Evolutionary conservation across 116 monocot genomes (phyloP), one percentile per base, ranked within the genome.

Genomic region (Phalaenopsis hybrid): DNA sequence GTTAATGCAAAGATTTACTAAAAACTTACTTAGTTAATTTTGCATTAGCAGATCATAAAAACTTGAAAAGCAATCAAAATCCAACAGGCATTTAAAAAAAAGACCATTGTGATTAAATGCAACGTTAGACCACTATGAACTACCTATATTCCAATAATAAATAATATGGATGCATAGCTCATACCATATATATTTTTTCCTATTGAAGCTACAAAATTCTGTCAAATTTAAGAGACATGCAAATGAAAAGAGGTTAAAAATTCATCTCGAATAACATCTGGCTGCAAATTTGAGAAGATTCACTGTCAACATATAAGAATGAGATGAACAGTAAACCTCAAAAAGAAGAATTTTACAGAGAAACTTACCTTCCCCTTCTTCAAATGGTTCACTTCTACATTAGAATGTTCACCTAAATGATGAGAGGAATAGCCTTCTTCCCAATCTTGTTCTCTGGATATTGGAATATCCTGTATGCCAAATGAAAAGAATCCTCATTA

Each of bases 361-460:
- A 16, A 41, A 57, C 73, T 23, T 85, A 92, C 96, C 89, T 94
- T 89, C 69, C 86, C 87, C 78, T 91, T 83, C 45, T 83, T 49
- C 68, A 46, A 67, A 23, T 75, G 61, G 34, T 88, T 88, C 63
- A 31, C 82, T 81, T 70, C 86, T 49, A 79, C 74, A 78, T 59
- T 83, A 50, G 77, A 78, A 45, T 76, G 51, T 85, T 91, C 85
- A 81, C 70, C 84, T 75, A 79, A 81, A 16, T 79, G 80, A 76
- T 76, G 44, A 44, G 83, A 82, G 45, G 81, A 86, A 78, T 77
- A 85, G 46, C 65, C 86, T 82, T 86, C 68, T 78, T 85, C 86
- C 82, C 79, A 83, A 74, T 44, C n/a, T 11, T 81, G 81, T 4
- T 89, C 84, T 82, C 75, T 81, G 33, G 57, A 77, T 50, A 77